A percentile compares a stretch with the other conserved stretches of the same genome.
Evolutionary conservation across 2,329 filamentous ascomycete species (phyloP).

Genomic region (Epichloe sibirici): DNA sequence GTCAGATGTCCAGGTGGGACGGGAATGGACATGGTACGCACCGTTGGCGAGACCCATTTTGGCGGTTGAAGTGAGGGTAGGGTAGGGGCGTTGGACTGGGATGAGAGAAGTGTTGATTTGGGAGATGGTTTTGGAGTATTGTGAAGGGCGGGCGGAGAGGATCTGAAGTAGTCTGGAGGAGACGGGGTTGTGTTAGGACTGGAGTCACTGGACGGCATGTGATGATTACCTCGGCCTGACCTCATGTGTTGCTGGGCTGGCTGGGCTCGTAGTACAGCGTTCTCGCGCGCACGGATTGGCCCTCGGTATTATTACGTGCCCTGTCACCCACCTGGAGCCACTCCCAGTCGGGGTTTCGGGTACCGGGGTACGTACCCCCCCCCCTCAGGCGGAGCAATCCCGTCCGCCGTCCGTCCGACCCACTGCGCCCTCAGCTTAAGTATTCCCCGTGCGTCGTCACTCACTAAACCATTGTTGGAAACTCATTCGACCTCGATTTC

Average conservation of each 20-base stretch:
- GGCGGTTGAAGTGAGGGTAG: not conserved
- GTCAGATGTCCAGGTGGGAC: not conserved
- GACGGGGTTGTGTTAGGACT: not conserved
- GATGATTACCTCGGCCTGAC: conserved; percentile 4
- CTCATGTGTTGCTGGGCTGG: not conserved
- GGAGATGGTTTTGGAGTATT: not conserved
- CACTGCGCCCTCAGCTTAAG: not conserved
- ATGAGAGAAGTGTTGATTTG: not conserved
- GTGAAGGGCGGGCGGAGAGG: too few relatives aligned
- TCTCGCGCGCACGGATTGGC: too few relatives aligned
- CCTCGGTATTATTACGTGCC: not conserved
- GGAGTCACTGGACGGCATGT: not conserved
- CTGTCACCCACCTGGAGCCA: too few relatives aligned
- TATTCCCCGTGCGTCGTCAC: too few relatives aligned
- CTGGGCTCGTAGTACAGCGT: too few relatives aligned
- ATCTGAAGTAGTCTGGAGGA: too few relatives aligned
- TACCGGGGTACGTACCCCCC: too few relatives aligned
- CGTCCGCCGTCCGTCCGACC: not conserved
- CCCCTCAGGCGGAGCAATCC: not conserved
- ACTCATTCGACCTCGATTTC: not conserved
- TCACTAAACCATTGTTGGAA: not conserved
- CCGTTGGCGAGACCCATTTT: conserved; percentile 65
- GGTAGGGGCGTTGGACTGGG: not conserved
- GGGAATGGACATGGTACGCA: conserved; percentile 17
- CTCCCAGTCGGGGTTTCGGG: too few relatives aligned